Conservation (phyloP, 768 basidiomycete species). For the Mycena chlorophos region DNA sequence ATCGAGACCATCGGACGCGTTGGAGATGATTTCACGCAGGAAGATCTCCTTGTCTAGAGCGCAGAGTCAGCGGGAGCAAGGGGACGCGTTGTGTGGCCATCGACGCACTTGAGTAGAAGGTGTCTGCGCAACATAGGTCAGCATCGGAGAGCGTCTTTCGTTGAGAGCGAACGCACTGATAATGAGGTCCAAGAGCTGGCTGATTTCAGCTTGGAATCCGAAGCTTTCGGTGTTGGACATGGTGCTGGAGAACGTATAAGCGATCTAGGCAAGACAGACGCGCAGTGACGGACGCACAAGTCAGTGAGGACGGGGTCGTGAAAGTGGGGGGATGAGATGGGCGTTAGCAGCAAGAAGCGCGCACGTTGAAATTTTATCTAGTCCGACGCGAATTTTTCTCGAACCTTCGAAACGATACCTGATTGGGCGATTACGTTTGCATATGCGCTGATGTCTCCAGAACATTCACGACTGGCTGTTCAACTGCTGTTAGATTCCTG, state of each 20-base stretch:
- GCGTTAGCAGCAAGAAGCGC: conserved; percentile 22
- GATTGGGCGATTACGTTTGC: background rate
- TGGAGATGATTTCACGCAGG: conserved; percentile 97
- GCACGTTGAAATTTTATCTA: background rate
- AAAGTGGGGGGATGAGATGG: conserved; percentile 24
- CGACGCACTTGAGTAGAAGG: conserved; percentile 84
- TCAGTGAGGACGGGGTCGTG: background rate
- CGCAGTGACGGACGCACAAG: conserved; percentile 24
- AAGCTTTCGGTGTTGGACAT: conserved; percentile 81
- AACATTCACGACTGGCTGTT: background rate
- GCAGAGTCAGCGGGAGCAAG: background rate
- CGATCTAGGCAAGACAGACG: conserved; percentile 8
- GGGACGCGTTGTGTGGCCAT: background rate
- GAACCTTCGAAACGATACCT: conserved; percentile 31
- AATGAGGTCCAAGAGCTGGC: conserved; percentile 96
- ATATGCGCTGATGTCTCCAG: background rate
- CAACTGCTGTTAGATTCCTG: background rate
- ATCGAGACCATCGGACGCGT: conserved; percentile 97
- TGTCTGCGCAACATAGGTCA: conserved; percentile 55
- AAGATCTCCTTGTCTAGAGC: conserved; percentile 91
- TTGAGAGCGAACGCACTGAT: conserved; percentile 69
- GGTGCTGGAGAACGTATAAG: conserved; percentile 23
- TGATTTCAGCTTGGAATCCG: conserved; percentile 99
- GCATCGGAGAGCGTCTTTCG: conserved; percentile 10
- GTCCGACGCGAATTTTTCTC: background rate